phyloP scores from a whole-genome alignment of 140 eudicot genomes.

The Senecio squalidus region DNA sequence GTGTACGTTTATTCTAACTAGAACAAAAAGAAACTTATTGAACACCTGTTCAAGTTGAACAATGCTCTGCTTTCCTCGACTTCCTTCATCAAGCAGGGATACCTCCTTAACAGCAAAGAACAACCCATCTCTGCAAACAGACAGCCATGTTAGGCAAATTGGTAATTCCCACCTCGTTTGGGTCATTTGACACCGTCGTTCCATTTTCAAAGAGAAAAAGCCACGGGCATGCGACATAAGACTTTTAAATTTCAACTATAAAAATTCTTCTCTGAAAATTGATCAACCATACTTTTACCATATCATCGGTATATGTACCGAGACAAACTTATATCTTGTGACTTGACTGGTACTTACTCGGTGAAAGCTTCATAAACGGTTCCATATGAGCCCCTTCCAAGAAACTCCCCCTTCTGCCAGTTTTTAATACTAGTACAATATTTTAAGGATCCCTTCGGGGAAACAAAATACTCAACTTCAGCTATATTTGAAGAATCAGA shows the following conservation, averaged over 20 bases:
- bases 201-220: too few relatives aligned
- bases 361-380: constrained; percentile 84
- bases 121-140: constrained; percentile 52
- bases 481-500: constrained; percentile 55
- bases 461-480: constrained; percentile 31
- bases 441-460: constrained; percentile 55
- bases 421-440: constrained; percentile 26
- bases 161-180: too few relatives aligned
- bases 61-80: constrained; percentile 57
- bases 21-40: not conserved
- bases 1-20: not conserved
- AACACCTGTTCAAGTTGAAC: constrained; percentile 62
- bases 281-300: too few relatives aligned
- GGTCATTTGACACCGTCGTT: too few relatives aligned
- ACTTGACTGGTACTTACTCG: constrained; percentile 36
- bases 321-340: too few relatives aligned
- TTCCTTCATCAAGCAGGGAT: constrained; percentile 57
- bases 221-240: too few relatives aligned
- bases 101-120: constrained; percentile 87
- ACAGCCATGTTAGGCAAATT: constrained; percentile 1
- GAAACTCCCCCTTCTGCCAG: constrained; percentile 75
- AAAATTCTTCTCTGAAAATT: too few relatives aligned
- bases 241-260: too few relatives aligned
- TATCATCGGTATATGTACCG: too few relatives aligned
- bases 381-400: constrained; percentile 92